A percentile compares a stretch with the other conserved stretches of the same genome.
phyloP scores from a whole-genome alignment of 2,329 filamentous ascomycete species.

The Cladosporium sp. region DNA sequence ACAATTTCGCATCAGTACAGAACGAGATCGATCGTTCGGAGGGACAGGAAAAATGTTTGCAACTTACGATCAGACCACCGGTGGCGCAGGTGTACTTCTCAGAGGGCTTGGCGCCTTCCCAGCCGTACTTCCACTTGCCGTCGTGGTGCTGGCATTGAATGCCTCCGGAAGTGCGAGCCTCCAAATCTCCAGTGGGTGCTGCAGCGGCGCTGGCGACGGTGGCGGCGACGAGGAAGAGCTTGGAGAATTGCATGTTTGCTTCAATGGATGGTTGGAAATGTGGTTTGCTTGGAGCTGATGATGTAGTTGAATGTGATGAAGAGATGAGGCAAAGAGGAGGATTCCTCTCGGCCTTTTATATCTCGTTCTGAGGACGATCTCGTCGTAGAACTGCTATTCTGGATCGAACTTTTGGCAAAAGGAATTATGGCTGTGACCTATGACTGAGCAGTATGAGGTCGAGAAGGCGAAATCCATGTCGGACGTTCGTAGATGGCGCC shows the following conservation, averaged over 20 bases:
- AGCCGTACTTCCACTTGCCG: background rate
- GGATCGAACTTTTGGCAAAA: background rate
- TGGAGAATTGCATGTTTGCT: conserved; percentile 1
- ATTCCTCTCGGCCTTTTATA: background rate
- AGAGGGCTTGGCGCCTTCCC: background rate
- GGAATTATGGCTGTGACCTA: background rate
- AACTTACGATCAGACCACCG: background rate
- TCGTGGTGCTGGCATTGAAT: background rate
- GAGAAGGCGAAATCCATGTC: background rate
- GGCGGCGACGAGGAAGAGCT: background rate
- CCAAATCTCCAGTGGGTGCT: background rate
- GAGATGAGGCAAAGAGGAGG: background rate
- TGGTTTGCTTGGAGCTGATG: background rate
- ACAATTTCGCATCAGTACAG: background rate
- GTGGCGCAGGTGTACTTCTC: background rate
- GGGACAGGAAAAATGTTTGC: background rate
- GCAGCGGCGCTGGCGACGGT: background rate
- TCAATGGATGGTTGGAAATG: background rate
- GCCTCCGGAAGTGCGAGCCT: background rate
- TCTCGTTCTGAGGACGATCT: background rate
- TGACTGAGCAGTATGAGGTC: background rate
- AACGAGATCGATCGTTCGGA: background rate
- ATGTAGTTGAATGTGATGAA: background rate
- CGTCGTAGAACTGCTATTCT: background rate
- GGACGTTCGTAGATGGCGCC: background rate